phyloP scores from a whole-genome alignment of 2,329 filamentous ascomycete genomes.

The Fusarium algeriense region DNA sequence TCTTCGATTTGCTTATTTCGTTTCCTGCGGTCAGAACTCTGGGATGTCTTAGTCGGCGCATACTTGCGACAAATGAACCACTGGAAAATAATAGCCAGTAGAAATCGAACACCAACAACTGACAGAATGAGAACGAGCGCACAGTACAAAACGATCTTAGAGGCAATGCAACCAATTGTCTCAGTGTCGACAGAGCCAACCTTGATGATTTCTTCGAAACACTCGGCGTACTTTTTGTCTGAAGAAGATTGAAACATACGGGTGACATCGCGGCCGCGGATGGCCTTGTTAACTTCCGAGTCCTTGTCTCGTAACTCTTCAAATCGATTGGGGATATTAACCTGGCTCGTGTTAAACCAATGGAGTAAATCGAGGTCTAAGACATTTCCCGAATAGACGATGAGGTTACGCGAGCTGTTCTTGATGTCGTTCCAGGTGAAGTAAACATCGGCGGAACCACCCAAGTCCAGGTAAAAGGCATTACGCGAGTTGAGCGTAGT shows the following conservation, averaged over 20 bases:
- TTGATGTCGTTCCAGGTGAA: slow-evolving; percentile 96
- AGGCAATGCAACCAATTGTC: slow-evolving; percentile 96
- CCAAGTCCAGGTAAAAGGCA: slow-evolving; percentile 78
- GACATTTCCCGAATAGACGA: slow-evolving; percentile 95
- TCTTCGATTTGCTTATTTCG: slow-evolving; percentile 95
- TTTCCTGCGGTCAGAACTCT: slow-evolving; percentile 83
- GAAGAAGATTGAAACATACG: slow-evolving; percentile 82
- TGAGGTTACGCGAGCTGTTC: slow-evolving; percentile 88
- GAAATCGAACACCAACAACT: slow-evolving; percentile 87
- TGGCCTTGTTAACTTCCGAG: slow-evolving; percentile 67
- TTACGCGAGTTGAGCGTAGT: slow-evolving; percentile 77
- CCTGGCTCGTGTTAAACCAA: slow-evolving; percentile 90
- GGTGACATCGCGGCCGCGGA: slow-evolving; percentile 90
- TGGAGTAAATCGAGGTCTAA: slow-evolving; percentile 88
- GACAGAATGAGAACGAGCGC: slow-evolving; percentile 92
- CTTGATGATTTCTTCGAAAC: slow-evolving; percentile 93
- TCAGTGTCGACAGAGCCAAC: slow-evolving; percentile 96
- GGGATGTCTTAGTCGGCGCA: slow-evolving; percentile 85
- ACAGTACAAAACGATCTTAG: slow-evolving; percentile 95
- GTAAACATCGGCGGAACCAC: slow-evolving; percentile 85
- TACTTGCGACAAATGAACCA: slow-evolving; percentile 95
- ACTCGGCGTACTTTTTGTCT: slow-evolving; percentile 87
- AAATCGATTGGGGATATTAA: slow-evolving; percentile 81
- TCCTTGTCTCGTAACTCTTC: slow-evolving; percentile 80
- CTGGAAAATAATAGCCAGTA: slow-evolving; percentile 91